Evolutionary conservation across 2,329 filamentous ascomycete genomes (phyloP), one percentile per base, ranked within the genome.

Genomic region (Stachybotrys chlorohalonatus): DNA sequence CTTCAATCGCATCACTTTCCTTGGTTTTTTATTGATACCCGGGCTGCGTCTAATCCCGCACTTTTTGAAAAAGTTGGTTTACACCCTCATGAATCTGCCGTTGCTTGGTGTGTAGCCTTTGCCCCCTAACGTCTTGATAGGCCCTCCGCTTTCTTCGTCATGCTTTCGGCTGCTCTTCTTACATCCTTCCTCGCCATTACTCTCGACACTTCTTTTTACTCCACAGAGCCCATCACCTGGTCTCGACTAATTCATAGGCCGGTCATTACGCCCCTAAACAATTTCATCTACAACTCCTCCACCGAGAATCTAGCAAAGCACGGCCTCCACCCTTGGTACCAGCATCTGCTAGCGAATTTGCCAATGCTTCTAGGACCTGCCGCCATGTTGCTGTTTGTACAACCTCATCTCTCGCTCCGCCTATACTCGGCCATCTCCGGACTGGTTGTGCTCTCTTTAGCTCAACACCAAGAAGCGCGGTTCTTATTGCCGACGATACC

Each of bases 1-100:
- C 56, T 99, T 99, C 73, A 99, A 97, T 72, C 85, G 94, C 60
- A 96, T 97, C 65, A 99, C 94, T 9, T 97, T 97, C 70, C 93
- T 93, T 49, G 93, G 92, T 13, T 99, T 95, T 69, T 73, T 99
- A 58, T 70, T 95, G 56, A 83, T 96, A 67, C 93, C 94, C 53
- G 86, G 87, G 42, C 74, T 95, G 67, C 86, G 85, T 66, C 78
- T 99, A 66, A 76, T 97, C 68, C 90, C 90, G 60, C 88, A 95
- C 75, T 94, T 96, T 66, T 73, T 82, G 68, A 84, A 85, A 69
- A 93, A 86, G 89, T 94, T 72, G 66, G 82, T 74, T 31, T 36
- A 42, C 36, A 9, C 13, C 36, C 36, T 42, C 36, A 9, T 42
- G 13, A 13, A 13, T 42, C 2, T 42, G 36, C 36, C 13, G 9